These are phyloP conservation scores for Gossypium arboreum DNA, from an alignment of 345 rosid genomes.

Conservation along the genomic window DNA sequence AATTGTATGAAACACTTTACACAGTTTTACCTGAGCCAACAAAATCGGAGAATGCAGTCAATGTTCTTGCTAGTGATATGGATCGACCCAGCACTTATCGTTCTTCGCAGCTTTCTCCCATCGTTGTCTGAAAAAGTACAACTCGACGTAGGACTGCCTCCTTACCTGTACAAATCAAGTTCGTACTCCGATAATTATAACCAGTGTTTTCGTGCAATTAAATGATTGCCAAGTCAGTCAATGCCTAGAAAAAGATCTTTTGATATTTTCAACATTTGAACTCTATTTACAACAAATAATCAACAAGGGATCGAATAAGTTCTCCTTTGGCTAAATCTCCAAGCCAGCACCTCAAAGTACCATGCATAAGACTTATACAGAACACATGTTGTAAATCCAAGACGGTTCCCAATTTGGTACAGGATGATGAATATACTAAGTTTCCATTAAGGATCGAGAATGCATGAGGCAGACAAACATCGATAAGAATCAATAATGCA, in stretches of 20 bases:
- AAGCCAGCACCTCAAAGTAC: background rate
- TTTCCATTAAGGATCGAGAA: background rate
- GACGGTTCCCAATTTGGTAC: background rate
- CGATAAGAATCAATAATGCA: too few species aligned
- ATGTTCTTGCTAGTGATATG: constrained; percentile 23
- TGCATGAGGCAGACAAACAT: background rate
- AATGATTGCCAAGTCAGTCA: background rate
- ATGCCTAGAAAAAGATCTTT: background rate
- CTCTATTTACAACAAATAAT: too few species aligned
- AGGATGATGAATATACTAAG: background rate
- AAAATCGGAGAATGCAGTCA: background rate
- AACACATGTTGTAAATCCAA: background rate
- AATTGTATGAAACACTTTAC: constrained; percentile 1
- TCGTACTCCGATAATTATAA: background rate
- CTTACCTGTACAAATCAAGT: constrained; percentile 42
- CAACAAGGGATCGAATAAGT: background rate
- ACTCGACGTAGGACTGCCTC: constrained; percentile 52
- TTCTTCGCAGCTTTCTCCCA: constrained; percentile 45
- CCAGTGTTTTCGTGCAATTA: background rate
- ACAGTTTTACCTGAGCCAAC: background rate
- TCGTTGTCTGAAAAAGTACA: constrained; percentile 37
- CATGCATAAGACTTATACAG: background rate
- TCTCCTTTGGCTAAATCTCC: background rate
- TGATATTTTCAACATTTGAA: too few species aligned
- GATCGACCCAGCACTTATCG: constrained; percentile 59